Evolutionary conservation across 768 basidiomycete species (phyloP).

Genomic region (Vararia minispora): DNA sequence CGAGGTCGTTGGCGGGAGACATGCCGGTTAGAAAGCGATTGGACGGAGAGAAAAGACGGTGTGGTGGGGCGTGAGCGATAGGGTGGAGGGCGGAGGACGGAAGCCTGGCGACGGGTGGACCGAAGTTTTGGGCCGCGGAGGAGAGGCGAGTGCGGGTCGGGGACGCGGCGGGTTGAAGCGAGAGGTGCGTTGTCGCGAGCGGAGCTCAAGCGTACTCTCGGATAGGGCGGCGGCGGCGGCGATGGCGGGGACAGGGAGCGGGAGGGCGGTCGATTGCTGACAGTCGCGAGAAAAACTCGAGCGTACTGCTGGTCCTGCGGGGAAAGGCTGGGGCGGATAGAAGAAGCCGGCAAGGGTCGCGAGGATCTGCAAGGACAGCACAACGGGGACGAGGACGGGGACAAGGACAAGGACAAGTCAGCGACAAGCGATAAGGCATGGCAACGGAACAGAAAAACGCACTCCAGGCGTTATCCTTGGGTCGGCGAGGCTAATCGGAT

Average conservation of each 20-base stretch:
- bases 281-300: conserved; percentile 13
- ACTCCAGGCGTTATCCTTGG: conserved; percentile 47
- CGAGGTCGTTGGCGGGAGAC: conserved; percentile 28
- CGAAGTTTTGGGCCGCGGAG: conserved; percentile 4
- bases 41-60: conserved; percentile 6
- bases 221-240: too few relatives aligned
- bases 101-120: too few relatives aligned
- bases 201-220: conserved; percentile 32
- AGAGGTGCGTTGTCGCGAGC: conserved; percentile 42
- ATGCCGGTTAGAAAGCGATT: conserved; percentile 21
- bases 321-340: conserved; percentile 30
- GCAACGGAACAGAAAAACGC: conserved; percentile 9
- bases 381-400: too few relatives aligned
- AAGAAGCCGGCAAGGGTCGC: conserved; percentile 90
- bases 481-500: conserved; percentile 36
- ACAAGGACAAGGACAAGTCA: conserved; percentile 8
- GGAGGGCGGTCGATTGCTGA: too few relatives aligned
- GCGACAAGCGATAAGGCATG: conserved; percentile 1
- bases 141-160: conserved; percentile 5
- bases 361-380: conserved; percentile 54
- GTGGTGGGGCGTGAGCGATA: conserved; percentile 12
- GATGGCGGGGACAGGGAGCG: too few relatives aligned
- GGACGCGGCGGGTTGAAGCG: conserved; percentile 13
- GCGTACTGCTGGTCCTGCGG: conserved; percentile 29
- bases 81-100: too few relatives aligned